Evolutionary conservation across 345 rosid genomes (phyloP), one percentile per base, ranked within the genome.

Genomic region (Erucastrum elatum): DNA sequence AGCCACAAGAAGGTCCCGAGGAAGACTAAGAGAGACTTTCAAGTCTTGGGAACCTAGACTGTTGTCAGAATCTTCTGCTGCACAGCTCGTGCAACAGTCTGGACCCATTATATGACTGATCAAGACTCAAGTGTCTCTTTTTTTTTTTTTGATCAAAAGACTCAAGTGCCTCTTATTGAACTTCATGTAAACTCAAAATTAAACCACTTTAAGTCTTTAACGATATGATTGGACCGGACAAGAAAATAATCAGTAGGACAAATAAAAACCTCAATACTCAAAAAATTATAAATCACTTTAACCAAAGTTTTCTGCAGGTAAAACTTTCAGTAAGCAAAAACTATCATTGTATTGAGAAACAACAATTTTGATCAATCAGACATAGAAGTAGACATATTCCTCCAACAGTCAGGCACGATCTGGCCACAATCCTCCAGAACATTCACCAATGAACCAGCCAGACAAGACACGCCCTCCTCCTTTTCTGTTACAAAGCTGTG

Each of bases 401-500:
- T 81, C 70, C 87, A 77, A 64, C 83, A 68, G 37, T 85, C 79
- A 1, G 88, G 90, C 69, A 86, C 87, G 9, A 30, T 74, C 81
- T 87, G 91, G 51, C 81, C 82, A 72, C 90, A 90, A 64, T 84
- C 78, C 84, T 87, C 82, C 1, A 92, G 85, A 44, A 85, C 73
- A 78, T 75, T 74, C 74, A 84, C 77, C 79, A 88, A 77, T n/a
- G 85, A 63, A 59, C 75, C 86, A 8, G 84, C 84, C 35, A 6
- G n/a, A 66, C 59, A 66, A 3, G 74, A 64, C 7, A 5, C 60
- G 0, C 79, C 88, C 34, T 77, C 88, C 39, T 89, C 86, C 26
- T 85, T 85, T 37, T 77, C 64, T 0, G 85, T 79, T 16, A 92
- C 11, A 80, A 85, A 82, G 86, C 87, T 82, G 46, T 86, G 86